Conservation (phyloP, 306 rosid species). For the Cucurbita maxima region DNA sequence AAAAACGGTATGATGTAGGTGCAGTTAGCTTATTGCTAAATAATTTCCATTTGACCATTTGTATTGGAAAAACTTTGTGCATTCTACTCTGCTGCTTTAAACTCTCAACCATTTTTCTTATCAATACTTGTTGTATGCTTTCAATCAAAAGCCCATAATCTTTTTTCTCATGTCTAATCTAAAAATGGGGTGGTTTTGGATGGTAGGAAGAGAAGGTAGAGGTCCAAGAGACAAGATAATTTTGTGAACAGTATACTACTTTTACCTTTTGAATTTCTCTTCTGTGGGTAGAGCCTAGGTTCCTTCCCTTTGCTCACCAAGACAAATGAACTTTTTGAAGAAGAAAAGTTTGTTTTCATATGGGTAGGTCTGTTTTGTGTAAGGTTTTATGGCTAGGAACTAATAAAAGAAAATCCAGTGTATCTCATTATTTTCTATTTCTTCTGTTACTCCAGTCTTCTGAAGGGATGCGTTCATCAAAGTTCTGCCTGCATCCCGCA, state of each 20-base stretch:
- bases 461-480: slow-evolving; percentile 72
- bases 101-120: neutral
- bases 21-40: neutral
- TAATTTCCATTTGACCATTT: neutral
- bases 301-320: neutral
- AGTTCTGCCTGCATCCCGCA: slow-evolving; percentile 92
- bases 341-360: neutral
- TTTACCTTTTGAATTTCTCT: neutral
- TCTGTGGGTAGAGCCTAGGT: neutral
- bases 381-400: neutral
- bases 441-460: slow-evolving; percentile 49
- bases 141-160: neutral
- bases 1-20: slow-evolving; percentile 46
- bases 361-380: neutral
- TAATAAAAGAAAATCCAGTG: neutral
- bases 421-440: slow-evolving; percentile 5
- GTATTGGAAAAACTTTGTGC: neutral
- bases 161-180: neutral
- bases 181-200: neutral
- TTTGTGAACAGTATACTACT: neutral
- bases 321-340: neutral
- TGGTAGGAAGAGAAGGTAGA: neutral
- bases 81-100: neutral
- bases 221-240: neutral
- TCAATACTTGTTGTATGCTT: neutral